Evolutionary conservation across 116 monocot species (phyloP), one percentile per base, ranked within the genome.

Genomic region (Cymodocea nodosa): DNA sequence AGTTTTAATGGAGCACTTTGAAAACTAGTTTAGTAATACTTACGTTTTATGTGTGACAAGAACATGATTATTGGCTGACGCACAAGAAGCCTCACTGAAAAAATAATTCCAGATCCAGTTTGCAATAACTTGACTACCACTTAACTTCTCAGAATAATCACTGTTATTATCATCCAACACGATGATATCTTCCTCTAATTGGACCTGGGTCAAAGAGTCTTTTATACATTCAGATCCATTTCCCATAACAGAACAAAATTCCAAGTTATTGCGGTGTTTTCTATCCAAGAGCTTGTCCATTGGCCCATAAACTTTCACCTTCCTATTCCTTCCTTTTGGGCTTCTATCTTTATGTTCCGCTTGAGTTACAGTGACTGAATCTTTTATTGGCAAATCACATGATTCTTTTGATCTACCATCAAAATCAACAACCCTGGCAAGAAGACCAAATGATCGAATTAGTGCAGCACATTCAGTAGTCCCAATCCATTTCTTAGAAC

Each of bases 81-180:
- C 65, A 30, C 44, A 50, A 70, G 40, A 55, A 73, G 23, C 34
- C 15, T 66, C 71, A 52, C 70, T 36, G 39, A 61, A 74, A 72
- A 98, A 98, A 65, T 98, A 92, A 23, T 79, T 89, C 98, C 98
- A 98, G 13, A 92, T 70, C 98, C 98, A 98, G 69, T 89, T 84
- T 49, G 82, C 68, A 79, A 98, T 86, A 23, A 78, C 73, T 35
- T 91, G 78, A 51, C 74, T 54, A 61, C 54, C 63, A 57, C 13
- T 60, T 40, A 40, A 14, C 63, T 63, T 24, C 8, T 30, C 4
- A 3, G 50, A 20, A 37, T 35, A 71, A 55, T 52, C 8, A 53
- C 55, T 58, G n/a, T 52, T 25, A n/a, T 39, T 66, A 34, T 8
- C 6, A 25, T 8, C 20, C 59, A 22, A n/a, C 63, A 39, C 3